Evolutionary conservation across 225 moss, liverwort and hornwort genomes (phyloP), one percentile per base, ranked within the genome.

Genomic region (Ulota crispa): DNA sequence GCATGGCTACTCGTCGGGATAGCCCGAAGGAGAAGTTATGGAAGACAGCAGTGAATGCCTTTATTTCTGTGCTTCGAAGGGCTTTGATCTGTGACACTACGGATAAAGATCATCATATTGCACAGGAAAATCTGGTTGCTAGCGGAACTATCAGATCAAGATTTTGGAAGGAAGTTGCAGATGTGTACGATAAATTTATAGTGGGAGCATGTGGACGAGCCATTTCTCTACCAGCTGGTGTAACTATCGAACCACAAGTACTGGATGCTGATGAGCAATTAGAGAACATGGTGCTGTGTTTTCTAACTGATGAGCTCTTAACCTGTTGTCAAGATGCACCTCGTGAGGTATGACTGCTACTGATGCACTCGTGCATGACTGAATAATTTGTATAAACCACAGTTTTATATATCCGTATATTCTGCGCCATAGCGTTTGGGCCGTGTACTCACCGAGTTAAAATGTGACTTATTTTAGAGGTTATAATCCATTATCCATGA

Each of bases 91-190:
- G 87, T 64, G 94, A 96, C 64, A 82, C 88, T 78, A 71, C 70
- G 59, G 84, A 83, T 64, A 84, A 78, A 36, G 75, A 82, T 39
- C 86, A 91, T 64, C 78, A 81, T 77, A 37, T 70, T 70, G 77
- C 78, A 27, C 89, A 83, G 68, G 85, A 85, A 73, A 90, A 87
- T 74, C 80, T 85, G 21, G 90, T 91, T 76, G 89, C 81, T 42
- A 90, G 86, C 73, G 90, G 83, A 79, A 87, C 83, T 20, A 92
- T 84, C 69, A 87, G 99, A 43, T 88, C 87, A 50, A 93, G 92
- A 66, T 96, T 96, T 75, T 99, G 96, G 99, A 99, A 96, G 81
- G 94, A 96, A 82, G 89, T 99, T 72, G 93, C 92, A 20, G 94
- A 94, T 78, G 93, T 92, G 18, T 96, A 93, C 85, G 99, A 96